phyloP scores from a whole-genome alignment of 2,329 filamentous ascomycete species.

The Pseudophaeomoniella oleicola region DNA sequence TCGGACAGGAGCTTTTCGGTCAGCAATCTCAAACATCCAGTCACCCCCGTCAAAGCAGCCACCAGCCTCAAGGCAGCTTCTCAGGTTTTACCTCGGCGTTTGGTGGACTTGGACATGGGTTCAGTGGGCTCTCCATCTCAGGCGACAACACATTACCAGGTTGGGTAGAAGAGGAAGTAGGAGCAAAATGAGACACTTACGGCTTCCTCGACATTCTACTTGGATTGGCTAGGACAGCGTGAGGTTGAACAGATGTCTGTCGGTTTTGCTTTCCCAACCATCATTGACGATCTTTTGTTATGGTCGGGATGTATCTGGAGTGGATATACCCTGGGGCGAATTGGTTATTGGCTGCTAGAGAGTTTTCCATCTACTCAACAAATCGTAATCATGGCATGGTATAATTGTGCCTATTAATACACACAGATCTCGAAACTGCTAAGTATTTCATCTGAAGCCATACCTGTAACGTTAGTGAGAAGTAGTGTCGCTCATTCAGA shows the following conservation, averaged over 20 bases:
- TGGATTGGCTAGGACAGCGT: not conserved
- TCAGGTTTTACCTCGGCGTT: constrained; percentile 45
- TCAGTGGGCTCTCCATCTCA: constrained; percentile 42
- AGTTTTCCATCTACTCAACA: too few species aligned
- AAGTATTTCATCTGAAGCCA: too few species aligned
- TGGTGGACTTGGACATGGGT: constrained; percentile 38
- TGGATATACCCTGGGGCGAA: too few species aligned
- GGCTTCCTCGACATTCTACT: constrained; percentile 4
- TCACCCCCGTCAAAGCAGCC: constrained; percentile 20
- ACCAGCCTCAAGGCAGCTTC: constrained; percentile 35
- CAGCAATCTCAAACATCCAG: constrained; percentile 21
- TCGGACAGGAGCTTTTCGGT: constrained; percentile 44
- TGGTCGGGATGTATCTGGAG: too few species aligned
- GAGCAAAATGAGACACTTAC: constrained; percentile 41
- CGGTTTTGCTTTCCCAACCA: too few species aligned
- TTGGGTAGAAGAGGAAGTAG: constrained; percentile 51
- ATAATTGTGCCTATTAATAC: too few species aligned
- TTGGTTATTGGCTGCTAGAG: too few species aligned
- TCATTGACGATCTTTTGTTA: too few species aligned
- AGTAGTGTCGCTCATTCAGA: too few species aligned
- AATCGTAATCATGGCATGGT: too few species aligned
- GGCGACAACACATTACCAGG: constrained; percentile 43
- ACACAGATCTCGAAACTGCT: too few species aligned
- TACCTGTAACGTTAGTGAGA: too few species aligned
- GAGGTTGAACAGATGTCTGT: constrained; percentile 4